Percentiles rank a stretch among this genome's conserved stretches.
phyloP scores from a whole-genome alignment of 2,329 filamentous ascomycete species.

The Paraphoma sp. region DNA sequence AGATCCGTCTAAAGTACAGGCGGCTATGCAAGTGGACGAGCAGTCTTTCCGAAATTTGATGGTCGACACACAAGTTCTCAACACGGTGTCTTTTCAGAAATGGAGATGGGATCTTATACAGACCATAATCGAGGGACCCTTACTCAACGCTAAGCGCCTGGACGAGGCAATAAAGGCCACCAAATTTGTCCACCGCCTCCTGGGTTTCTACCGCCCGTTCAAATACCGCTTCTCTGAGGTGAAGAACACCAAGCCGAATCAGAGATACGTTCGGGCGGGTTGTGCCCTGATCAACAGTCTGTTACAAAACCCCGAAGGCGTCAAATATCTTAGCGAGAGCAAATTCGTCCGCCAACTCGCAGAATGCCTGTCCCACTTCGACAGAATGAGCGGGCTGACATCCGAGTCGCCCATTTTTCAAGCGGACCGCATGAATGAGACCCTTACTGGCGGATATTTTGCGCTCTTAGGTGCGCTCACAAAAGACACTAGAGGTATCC shows the following conservation, averaged over 20 bases:
- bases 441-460: constrained; percentile 91
- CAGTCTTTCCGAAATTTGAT: constrained; percentile 67
- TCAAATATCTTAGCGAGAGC: constrained; percentile 85
- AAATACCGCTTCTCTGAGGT: constrained; percentile 94
- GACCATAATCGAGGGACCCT: constrained; percentile 87
- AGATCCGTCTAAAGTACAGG: constrained; percentile 58
- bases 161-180: constrained; percentile 94
- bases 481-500: constrained; percentile 79
- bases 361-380: constrained; percentile 93
- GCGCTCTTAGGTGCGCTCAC: constrained; percentile 88
- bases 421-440: constrained; percentile 80
- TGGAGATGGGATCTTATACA: constrained; percentile 98
- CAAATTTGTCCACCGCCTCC: constrained; percentile 93
- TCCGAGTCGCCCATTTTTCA: constrained; percentile 91
- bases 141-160: constrained; percentile 87
- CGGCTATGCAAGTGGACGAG: constrained; percentile 69
- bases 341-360: constrained; percentile 93
- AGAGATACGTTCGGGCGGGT: constrained; percentile 90
- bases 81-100: constrained; percentile 88
- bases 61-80: constrained; percentile 83
- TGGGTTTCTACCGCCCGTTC: constrained; percentile 96
- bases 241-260: constrained; percentile 88
- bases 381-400: constrained; percentile 76
- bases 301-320: constrained; percentile 83
- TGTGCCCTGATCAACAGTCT: constrained; percentile 88